These are phyloP conservation scores for Spinellus fusiger DNA, from an alignment of 192 early-diverging fungal genomes.

Conservation along the genomic window DNA sequence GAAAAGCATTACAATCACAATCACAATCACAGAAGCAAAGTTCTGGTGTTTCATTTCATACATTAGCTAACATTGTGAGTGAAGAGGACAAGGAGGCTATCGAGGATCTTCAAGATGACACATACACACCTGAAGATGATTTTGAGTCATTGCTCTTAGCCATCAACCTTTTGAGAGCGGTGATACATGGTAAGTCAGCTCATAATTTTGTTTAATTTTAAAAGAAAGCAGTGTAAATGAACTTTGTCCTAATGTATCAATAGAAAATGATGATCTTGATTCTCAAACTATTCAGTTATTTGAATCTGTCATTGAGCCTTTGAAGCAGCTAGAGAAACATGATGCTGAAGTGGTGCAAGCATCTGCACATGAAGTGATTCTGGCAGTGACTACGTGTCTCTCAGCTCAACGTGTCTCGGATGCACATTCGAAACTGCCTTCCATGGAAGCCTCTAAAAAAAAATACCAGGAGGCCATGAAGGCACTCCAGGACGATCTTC, in stretches of 20 bases:
- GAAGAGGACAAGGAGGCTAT: slow-evolving; percentile 14
- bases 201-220: background rate
- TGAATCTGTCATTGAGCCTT: slow-evolving; percentile 23
- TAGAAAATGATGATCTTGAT: slow-evolving; percentile 43
- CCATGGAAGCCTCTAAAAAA: slow-evolving; percentile 36
- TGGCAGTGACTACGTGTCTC: slow-evolving; percentile 38
- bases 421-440: background rate
- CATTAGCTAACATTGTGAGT: slow-evolving; percentile 24
- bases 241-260: background rate
- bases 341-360: slow-evolving; percentile 36
- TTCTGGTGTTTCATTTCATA: slow-evolving; percentile 2
- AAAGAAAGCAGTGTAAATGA: background rate
- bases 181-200: slow-evolving; percentile 49
- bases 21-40: background rate
- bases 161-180: slow-evolving; percentile 55
- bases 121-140: slow-evolving; percentile 37
- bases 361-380: slow-evolving; percentile 38
- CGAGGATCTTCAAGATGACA: slow-evolving; percentile 29
- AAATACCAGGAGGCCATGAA: slow-evolving; percentile 72
- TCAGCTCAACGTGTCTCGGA: slow-evolving; percentile 23
- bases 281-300: slow-evolving; percentile 36
- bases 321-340: slow-evolving; percentile 34
- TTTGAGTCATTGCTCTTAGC: slow-evolving; percentile 51
- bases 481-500: slow-evolving; percentile 66
- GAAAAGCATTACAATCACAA: background rate